These are phyloP conservation scores for Eudorina sp. DNA, from an alignment of 139 green algal species.

Conservation along the genomic window DNA sequence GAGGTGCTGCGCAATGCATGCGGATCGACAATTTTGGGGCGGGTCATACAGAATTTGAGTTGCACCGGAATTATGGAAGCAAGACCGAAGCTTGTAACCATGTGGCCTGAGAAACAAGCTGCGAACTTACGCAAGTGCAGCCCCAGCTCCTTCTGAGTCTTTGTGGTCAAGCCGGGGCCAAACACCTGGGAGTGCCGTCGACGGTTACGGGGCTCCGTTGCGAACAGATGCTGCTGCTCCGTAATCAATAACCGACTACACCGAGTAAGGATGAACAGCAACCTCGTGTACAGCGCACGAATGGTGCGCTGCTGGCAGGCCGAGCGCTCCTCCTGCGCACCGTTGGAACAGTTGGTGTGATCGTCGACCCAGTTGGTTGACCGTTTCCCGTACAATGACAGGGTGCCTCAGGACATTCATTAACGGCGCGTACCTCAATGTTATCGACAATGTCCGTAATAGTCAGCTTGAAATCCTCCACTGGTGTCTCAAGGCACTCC, in stretches of 20 bases:
- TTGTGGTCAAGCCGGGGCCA: conserved; percentile 29
- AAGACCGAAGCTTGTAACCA: too few species aligned
- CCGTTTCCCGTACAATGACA: too few species aligned
- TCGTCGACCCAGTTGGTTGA: too few species aligned
- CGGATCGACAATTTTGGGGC: too few species aligned
- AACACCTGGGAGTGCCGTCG: conserved; percentile 48
- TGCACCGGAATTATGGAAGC: too few species aligned
- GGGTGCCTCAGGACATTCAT: too few species aligned
- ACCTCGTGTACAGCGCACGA: conserved; percentile 68
- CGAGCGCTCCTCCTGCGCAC: conserved; percentile 44
- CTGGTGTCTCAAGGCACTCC: conserved; percentile 72
- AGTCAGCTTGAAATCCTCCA: conserved; percentile 72
- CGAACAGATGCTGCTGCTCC: conserved; percentile 61
- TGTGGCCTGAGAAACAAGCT: too few species aligned
- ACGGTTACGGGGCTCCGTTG: conserved; percentile 59
- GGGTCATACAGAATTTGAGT: too few species aligned
- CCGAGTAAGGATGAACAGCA: conserved; percentile 86
- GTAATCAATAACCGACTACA: conserved; percentile 80
- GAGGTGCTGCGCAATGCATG: neutral
- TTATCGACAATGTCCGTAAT: conserved; percentile 77
- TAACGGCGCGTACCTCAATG: conserved; percentile 75
- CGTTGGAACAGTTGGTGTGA: too few species aligned
- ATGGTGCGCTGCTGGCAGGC: conserved; percentile 62
- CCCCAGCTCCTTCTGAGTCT: conserved; percentile 39
- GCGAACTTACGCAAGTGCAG: conserved; percentile 41